A percentile compares a stretch with the other conserved stretches of the same genome.
Conservation (phyloP, 1,139 yeast species). For the Yamadazyma mexicana region DNA sequence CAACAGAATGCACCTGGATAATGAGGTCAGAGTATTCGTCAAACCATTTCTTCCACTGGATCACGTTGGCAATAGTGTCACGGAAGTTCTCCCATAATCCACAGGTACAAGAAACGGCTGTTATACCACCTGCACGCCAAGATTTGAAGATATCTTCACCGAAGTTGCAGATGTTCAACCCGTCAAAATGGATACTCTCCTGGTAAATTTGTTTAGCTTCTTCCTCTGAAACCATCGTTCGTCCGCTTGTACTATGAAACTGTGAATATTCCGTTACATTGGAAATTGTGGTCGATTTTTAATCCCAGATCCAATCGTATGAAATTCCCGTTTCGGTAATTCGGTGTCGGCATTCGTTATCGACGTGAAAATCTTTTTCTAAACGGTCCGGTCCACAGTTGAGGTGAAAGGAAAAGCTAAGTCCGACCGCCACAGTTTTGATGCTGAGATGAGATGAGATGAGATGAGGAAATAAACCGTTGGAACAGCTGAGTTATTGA, state of each 20-base stretch:
- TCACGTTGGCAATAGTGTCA: constrained; percentile 13
- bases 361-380: not conserved
- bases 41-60: constrained; percentile 18
- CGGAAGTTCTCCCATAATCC: constrained; percentile 16
- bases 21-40: constrained; percentile 15
- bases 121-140: constrained; percentile 15
- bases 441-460: not conserved
- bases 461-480: too few relatives aligned
- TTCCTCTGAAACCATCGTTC: constrained; percentile 12
- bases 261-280: too few relatives aligned
- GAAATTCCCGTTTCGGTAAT: constrained; percentile 4
- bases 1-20: constrained; percentile 14
- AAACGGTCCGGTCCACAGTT: not conserved
- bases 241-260: too few relatives aligned
- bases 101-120: constrained; percentile 16
- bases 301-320: not conserved
- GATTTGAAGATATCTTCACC: constrained; percentile 15
- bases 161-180: constrained; percentile 15
- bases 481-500: too few relatives aligned
- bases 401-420: not conserved
- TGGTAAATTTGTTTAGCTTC: constrained; percentile 10
- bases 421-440: constrained; percentile 1
- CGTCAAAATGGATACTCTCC: constrained; percentile 13
- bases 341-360: constrained; percentile 1
- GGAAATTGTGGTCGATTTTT: not conserved